Evolutionary conservation across 177 flowering plant species (phyloP).

Genomic region (Vitis hybrid): DNA sequence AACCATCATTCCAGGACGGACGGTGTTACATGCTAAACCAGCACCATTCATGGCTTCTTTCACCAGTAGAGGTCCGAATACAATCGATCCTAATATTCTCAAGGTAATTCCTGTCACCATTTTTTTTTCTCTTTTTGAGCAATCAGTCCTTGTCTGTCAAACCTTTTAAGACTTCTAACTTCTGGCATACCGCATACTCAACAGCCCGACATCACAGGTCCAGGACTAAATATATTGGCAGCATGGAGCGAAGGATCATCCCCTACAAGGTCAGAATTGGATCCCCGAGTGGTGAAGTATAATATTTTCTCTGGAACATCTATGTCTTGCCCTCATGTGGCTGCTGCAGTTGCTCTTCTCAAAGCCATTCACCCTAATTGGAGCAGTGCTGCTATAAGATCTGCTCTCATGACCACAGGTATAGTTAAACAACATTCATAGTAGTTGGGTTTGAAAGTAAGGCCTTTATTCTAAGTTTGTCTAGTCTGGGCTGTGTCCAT

Average conservation of each 20-base stretch:
- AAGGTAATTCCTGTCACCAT: conserved; percentile 47
- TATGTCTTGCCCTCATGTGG: conserved; percentile 92
- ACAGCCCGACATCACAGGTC: conserved; percentile 95
- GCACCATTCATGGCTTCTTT: conserved; percentile 89
- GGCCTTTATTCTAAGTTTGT: too few species aligned
- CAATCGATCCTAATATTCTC: conserved; percentile 63
- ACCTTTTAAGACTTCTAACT: too few species aligned
- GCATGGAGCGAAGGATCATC: conserved; percentile 75
- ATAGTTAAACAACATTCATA: neutral
- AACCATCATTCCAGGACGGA: conserved; percentile 35
- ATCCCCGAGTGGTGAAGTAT: conserved; percentile 51
- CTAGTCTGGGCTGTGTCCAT: too few species aligned
- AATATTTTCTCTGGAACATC: conserved; percentile 84
- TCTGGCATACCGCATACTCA: too few species aligned
- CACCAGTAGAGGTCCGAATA: conserved; percentile 77
- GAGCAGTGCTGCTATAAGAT: conserved; percentile 89
- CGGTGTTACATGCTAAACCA: conserved; percentile 44
- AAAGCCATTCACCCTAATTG: conserved; percentile 79
- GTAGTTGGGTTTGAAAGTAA: too few species aligned
- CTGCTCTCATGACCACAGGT: conserved; percentile 94
- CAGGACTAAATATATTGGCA: conserved; percentile 88
- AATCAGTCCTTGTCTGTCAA: too few species aligned
- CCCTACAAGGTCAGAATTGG: conserved; percentile 53
- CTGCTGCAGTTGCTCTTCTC: conserved; percentile 70
- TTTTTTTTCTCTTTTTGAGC: neutral